A percentile compares a stretch with the other conserved stretches of the same genome.
These are phyloP conservation scores for Hypoxylon rubiginosum DNA, from an alignment of 2,329 filamentous ascomycete genomes.

Conservation along the genomic window DNA sequence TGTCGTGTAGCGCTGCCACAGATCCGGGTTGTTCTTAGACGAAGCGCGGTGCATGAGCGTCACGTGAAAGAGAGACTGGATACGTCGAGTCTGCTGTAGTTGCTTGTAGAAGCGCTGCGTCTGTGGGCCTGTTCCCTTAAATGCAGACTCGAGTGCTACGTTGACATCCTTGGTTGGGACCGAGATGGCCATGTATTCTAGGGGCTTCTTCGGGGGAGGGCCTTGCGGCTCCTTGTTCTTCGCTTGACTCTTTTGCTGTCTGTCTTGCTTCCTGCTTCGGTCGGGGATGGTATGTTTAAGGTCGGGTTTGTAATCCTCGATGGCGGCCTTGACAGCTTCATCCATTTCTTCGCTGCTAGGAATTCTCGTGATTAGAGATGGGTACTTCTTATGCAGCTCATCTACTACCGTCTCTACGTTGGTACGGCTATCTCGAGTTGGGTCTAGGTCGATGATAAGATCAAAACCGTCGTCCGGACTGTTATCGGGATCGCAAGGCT, in stretches of 20 bases:
- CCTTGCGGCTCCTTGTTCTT: constrained; percentile 54
- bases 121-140: constrained; percentile 67
- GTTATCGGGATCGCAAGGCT: constrained; percentile 75
- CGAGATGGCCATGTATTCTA: constrained; percentile 71
- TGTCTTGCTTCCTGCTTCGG: constrained; percentile 61
- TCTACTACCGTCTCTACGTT: constrained; percentile 87
- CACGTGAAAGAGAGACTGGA: constrained; percentile 92
- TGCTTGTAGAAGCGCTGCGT: constrained; percentile 79
- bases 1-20: constrained; percentile 82
- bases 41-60: constrained; percentile 88
- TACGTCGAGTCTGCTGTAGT: constrained; percentile 77
- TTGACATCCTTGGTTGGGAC: constrained; percentile 60
- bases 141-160: constrained; percentile 76
- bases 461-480: constrained; percentile 88
- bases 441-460: constrained; percentile 85
- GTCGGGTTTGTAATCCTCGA: constrained; percentile 82
- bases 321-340: constrained; percentile 79
- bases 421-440: constrained; percentile 79
- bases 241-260: constrained; percentile 57
- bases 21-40: constrained; percentile 70
- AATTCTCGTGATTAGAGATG: constrained; percentile 78
- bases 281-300: constrained; percentile 81
- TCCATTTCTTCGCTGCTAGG: constrained; percentile 83
- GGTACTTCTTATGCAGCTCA: constrained; percentile 81
- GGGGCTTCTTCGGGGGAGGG: constrained; percentile 60